Evolutionary conservation across 73 alveolate species (phyloP).

Genomic region (Paramecium biaurelia): DNA sequence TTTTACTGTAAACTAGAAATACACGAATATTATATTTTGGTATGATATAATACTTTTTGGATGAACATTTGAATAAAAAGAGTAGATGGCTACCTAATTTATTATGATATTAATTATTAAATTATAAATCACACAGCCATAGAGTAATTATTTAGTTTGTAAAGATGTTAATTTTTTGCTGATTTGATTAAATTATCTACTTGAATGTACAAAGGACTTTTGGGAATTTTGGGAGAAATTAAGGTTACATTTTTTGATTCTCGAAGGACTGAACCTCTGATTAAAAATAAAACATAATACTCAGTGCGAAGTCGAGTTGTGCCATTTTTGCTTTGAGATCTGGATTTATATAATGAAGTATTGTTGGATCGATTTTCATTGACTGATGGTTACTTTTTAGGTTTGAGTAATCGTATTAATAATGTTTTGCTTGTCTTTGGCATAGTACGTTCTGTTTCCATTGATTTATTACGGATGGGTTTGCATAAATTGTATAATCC

Average conservation of each 20-base stretch:
- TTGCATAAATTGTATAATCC: background rate
- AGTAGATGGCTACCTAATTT: background rate
- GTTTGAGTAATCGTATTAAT: background rate
- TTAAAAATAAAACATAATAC: conserved; percentile 15
- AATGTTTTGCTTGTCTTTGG: background rate
- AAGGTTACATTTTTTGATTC: background rate
- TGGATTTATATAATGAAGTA: background rate
- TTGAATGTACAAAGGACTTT: conserved; percentile 2
- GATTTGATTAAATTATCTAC: conserved; percentile 2
- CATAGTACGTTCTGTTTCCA: background rate
- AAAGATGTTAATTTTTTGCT: background rate
- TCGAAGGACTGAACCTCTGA: conserved; percentile 28
- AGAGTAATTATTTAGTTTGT: background rate
- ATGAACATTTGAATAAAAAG: background rate
- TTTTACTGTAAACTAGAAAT: no score
- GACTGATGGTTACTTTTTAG: background rate
- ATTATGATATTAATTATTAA: background rate
- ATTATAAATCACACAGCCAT: background rate
- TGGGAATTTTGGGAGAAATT: background rate
- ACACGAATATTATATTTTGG: background rate
- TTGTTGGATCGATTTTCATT: background rate
- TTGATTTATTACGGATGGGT: background rate
- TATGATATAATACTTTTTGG: background rate
- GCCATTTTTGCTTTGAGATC: conserved; percentile 14
- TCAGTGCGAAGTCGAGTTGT: conserved; percentile 9